Conservation (phyloP, 208 protist genomes). For the Acanthamoeba polyphaga region DNA sequence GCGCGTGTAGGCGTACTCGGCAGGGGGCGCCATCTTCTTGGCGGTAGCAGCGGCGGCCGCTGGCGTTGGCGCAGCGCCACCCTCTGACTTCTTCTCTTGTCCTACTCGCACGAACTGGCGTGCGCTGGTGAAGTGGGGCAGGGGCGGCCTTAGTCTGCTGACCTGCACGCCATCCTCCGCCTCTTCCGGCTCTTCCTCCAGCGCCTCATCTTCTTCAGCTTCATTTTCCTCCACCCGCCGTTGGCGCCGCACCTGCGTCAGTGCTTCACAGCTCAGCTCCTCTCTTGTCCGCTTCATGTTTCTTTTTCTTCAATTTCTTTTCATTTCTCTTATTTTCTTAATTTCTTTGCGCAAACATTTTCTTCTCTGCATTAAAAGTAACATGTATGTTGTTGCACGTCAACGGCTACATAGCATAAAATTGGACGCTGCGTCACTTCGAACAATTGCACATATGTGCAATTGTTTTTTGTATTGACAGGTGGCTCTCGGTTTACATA, state of each 20-base stretch:
- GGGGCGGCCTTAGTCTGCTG: background rate
- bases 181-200: background rate
- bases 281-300: constrained; percentile 18
- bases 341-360: too few relatives aligned
- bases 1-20: constrained; percentile 58
- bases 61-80: background rate
- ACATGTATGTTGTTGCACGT: too few relatives aligned
- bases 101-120: background rate
- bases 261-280: background rate
- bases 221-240: background rate
- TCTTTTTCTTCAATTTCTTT: background rate
- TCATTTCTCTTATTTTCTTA: background rate
- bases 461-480: background rate
- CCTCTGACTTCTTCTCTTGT: background rate
- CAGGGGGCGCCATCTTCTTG: background rate
- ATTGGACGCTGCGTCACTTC: too few relatives aligned
- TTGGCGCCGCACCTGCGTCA: background rate
- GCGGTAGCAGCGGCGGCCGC: background rate
- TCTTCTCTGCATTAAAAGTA: too few relatives aligned
- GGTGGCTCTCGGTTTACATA: background rate
- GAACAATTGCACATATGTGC: background rate
- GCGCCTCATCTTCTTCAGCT: background rate
- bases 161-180: background rate
- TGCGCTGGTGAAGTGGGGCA: constrained; percentile 38
- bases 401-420: too few relatives aligned